A percentile compares a stretch with the other conserved stretches of the same genome.
phyloP scores from a whole-genome alignment of 148 eudicot genomes.

The Rhododendron simsii region DNA sequence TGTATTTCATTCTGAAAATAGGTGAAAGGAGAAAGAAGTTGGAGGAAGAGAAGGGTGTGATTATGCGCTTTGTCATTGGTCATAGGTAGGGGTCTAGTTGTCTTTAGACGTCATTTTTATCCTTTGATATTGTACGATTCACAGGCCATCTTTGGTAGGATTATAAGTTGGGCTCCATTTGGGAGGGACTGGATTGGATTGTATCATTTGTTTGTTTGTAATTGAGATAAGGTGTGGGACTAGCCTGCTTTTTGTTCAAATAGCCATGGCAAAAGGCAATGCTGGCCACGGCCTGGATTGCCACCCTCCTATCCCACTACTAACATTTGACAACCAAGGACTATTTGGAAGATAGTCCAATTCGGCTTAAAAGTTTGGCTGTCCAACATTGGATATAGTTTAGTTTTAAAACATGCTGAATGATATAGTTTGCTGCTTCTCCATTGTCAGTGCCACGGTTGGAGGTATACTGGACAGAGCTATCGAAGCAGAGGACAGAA shows the following conservation, averaged over 20 bases:
- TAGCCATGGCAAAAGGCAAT: neutral
- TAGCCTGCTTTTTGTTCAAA: neutral
- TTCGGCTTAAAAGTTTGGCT: neutral
- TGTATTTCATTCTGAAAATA: conserved; percentile 2
- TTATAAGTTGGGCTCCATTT: neutral
- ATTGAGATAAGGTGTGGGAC: neutral
- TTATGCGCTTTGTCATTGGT: conserved; percentile 77
- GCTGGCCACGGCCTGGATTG: neutral
- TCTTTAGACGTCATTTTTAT: neutral
- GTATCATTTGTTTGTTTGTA: neutral
- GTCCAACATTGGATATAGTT: neutral
- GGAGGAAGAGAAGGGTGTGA: conserved; percentile 72
- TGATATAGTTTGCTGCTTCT: conserved; percentile 24
- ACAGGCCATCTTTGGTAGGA: too few species aligned
- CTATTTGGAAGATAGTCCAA: neutral
- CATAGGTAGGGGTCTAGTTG: conserved; percentile 42
- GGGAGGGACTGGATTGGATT: neutral
- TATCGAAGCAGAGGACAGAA: conserved; percentile 37
- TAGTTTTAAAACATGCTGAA: neutral
- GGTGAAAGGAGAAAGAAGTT: conserved; percentile 64
- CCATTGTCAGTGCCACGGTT: conserved; percentile 27
- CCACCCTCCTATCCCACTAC: neutral
- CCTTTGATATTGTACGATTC: too few species aligned
- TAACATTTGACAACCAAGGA: neutral
- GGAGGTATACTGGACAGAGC: conserved; percentile 66